phyloP scores from a whole-genome alignment of 2,329 filamentous ascomycete genomes.

The Colletotrichum liriopes region DNA sequence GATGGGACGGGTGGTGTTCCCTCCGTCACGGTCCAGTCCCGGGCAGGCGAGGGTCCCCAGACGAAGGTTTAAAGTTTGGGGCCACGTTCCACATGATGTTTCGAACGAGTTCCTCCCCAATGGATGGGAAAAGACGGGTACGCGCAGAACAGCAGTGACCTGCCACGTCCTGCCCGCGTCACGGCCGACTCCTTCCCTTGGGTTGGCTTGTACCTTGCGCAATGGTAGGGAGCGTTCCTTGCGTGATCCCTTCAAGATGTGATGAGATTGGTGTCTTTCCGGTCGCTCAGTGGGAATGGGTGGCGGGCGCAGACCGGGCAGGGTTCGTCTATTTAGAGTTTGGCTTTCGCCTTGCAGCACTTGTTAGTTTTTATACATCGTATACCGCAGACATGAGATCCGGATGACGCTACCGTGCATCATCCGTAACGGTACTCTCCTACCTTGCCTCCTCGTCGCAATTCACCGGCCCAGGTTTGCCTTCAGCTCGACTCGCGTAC shows the following conservation, averaged over 20 bases:
- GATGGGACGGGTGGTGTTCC: constrained; percentile 15
- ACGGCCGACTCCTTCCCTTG: constrained; percentile 3
- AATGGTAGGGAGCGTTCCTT: constrained; percentile 3
- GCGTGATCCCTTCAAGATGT: not conserved
- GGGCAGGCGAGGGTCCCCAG: constrained; percentile 16
- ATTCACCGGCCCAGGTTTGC: not conserved
- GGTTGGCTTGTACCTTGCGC: constrained; percentile 32
- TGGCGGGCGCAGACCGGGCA: constrained; percentile 8
- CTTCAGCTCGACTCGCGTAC: constrained; percentile 1
- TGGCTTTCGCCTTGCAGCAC: constrained; percentile 25
- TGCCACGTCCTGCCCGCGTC: constrained; percentile 12
- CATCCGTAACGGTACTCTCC: constrained; percentile 4
- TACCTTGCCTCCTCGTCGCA: not conserved
- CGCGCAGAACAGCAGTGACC: constrained; percentile 4
- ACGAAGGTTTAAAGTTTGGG: constrained; percentile 30
- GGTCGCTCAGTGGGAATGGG: not conserved
- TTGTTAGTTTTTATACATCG: not conserved
- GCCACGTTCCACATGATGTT: constrained; percentile 41
- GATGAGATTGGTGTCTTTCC: constrained; percentile 3
- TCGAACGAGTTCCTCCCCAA: constrained; percentile 38
- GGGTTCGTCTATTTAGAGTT: constrained; percentile 15
- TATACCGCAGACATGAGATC: constrained; percentile 28
- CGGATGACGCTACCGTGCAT: constrained; percentile 35
- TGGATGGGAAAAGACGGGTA: constrained; percentile 10
- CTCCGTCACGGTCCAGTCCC: constrained; percentile 16